Percentiles rank a stretch among this genome's conserved stretches.
Evolutionary conservation across 257 asterid genomes (phyloP).

Genomic region (Handroanthus guayacan): DNA sequence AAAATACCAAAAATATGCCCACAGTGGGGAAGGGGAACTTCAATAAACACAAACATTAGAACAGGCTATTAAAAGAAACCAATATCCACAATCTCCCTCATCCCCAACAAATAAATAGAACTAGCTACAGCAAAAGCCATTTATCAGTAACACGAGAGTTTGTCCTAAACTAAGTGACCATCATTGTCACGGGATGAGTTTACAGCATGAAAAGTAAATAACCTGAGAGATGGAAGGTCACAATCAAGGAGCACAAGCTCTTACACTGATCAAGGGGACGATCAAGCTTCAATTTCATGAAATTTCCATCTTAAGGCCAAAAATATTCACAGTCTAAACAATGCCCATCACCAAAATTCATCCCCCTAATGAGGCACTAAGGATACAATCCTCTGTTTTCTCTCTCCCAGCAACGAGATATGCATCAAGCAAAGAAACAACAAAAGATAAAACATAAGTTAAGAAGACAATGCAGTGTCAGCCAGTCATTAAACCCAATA

Average conservation of each 20-base stretch:
- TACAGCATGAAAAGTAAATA: too few species aligned
- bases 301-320: too few species aligned
- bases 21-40: not conserved
- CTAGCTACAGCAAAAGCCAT: not conserved
- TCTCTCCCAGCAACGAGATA: not conserved
- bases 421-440: not conserved
- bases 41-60: not conserved
- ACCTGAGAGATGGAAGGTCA: too few species aligned
- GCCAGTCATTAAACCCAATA: too few species aligned
- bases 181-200: not conserved
- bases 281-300: too few species aligned
- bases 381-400: not conserved
- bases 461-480: too few species aligned
- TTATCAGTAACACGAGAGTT: not conserved
- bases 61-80: not conserved
- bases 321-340: too few species aligned
- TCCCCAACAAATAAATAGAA: not conserved
- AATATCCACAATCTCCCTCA: not conserved
- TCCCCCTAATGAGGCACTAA: not conserved
- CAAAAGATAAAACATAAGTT: not conserved
- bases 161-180: slow-evolving; percentile 4
- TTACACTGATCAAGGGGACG: too few species aligned
- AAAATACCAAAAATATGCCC: not conserved
- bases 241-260: too few species aligned
- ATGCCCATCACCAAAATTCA: not conserved